These are phyloP conservation scores for Puya raimondii DNA, from an alignment of 176 grass and related monocot species.

Conservation along the genomic window DNA sequence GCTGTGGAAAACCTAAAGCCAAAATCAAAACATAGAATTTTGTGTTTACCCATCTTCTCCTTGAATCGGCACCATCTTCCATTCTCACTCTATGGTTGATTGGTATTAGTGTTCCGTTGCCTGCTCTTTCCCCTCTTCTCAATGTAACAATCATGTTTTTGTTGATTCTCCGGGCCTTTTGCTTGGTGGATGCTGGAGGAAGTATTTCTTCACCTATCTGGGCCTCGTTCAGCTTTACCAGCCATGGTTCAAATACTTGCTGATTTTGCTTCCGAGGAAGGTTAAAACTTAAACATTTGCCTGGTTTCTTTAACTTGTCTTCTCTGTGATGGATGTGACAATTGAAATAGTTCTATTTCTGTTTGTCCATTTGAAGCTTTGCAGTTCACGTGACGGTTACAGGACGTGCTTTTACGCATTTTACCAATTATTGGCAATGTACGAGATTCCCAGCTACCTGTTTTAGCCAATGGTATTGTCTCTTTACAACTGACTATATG, in stretches of 20 bases:
- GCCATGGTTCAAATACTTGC: constrained; percentile 96
- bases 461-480: constrained; percentile 90
- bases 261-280: constrained; percentile 83
- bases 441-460: constrained; percentile 63
- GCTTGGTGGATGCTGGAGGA: constrained; percentile 80
- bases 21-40: too few relatives aligned
- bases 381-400: constrained; percentile 86
- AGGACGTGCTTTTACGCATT: constrained; percentile 88
- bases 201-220: constrained; percentile 90
- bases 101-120: not conserved
- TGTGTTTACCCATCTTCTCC: too few relatives aligned
- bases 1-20: too few relatives aligned
- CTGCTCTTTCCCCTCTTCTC: not conserved
- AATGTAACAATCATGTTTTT: not conserved
- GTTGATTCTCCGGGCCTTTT: constrained; percentile 6
- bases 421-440: constrained; percentile 94
- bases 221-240: constrained; percentile 80
- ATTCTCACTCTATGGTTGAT: not conserved
- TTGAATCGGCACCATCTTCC: not conserved
- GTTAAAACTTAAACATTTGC: constrained; percentile 64
- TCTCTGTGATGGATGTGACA: constrained; percentile 24
- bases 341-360: constrained; percentile 43
- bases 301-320: constrained; percentile 20
- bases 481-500: not conserved
- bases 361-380: constrained; percentile 60